Percentiles rank a stretch among this genome's conserved stretches.
These are phyloP conservation scores for Angomonas desouzai DNA, from an alignment of 208 protist genomes.

Conservation along the genomic window DNA sequence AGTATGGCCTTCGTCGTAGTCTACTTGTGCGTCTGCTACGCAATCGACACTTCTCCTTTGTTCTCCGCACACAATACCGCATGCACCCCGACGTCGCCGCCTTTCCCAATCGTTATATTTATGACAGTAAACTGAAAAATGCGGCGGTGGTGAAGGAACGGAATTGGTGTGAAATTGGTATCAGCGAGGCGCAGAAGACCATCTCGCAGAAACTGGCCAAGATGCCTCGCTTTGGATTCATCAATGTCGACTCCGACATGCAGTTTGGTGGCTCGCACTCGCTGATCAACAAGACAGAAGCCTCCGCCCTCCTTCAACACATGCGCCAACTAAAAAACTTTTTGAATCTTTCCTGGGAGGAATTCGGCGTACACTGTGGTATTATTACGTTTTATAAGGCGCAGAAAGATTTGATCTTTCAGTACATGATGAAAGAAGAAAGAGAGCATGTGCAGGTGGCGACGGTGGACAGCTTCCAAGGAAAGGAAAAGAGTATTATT, in stretches of 20 bases:
- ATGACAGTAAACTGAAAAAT: slow-evolving; percentile 54
- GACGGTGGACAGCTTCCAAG: slow-evolving; percentile 93
- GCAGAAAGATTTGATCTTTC: slow-evolving; percentile 50
- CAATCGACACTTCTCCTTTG: slow-evolving; percentile 42
- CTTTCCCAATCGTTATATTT: slow-evolving; percentile 85
- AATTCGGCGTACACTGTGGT: slow-evolving; percentile 47
- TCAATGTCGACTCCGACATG: slow-evolving; percentile 40
- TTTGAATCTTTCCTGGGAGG: slow-evolving; percentile 39
- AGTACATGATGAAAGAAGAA: slow-evolving; percentile 47
- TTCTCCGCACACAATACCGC: slow-evolving; percentile 87
- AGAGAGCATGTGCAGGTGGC: slow-evolving; percentile 60
- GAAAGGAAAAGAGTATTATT: slow-evolving; percentile 92
- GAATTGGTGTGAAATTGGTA: neutral
- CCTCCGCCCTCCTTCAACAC: slow-evolving; percentile 47
- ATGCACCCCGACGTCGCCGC: slow-evolving; percentile 87
- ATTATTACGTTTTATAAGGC: slow-evolving; percentile 88
- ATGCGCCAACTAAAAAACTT: slow-evolving; percentile 64
- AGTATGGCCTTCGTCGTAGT: slow-evolving; percentile 53
- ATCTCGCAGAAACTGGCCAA: slow-evolving; percentile 18
- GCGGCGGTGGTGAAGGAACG: slow-evolving; percentile 34
- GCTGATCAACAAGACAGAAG: slow-evolving; percentile 45
- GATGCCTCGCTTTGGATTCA: slow-evolving; percentile 62
- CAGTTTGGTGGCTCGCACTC: slow-evolving; percentile 36
- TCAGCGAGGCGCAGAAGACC: neutral
- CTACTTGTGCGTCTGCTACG: slow-evolving; percentile 75